A percentile compares a stretch with the other conserved stretches of the same genome.
phyloP scores from a whole-genome alignment of 2,329 filamentous ascomycete genomes.

The Simplicillium sp. region DNA sequence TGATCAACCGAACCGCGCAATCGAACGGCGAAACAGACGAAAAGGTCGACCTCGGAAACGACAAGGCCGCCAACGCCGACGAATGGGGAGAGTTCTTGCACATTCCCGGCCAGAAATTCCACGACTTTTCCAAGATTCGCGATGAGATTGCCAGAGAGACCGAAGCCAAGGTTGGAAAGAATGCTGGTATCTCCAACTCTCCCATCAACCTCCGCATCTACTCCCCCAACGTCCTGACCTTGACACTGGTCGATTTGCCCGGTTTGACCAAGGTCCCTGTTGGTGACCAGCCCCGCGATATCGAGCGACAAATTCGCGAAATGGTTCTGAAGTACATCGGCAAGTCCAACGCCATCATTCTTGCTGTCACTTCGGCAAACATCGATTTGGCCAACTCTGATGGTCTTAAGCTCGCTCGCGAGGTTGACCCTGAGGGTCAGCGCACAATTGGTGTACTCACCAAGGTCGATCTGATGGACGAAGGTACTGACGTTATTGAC shows the following conservation, averaged over 20 bases:
- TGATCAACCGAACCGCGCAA: conserved; percentile 81
- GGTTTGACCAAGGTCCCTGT: conserved; percentile 95
- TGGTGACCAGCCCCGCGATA: conserved; percentile 91
- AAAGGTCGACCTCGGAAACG: conserved; percentile 56
- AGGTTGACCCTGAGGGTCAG: conserved; percentile 96
- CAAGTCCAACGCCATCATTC: conserved; percentile 95
- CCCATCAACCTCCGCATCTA: conserved; percentile 98
- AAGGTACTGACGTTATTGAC: conserved; percentile 95
- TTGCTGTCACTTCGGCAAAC: conserved; percentile 93
- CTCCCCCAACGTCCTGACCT: conserved; percentile 93
- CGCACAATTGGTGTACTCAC: conserved; percentile 96
- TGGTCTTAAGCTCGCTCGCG: conserved; percentile 87
- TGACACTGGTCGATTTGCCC: conserved; percentile 93
- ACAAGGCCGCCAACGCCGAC: conserved; percentile 83
- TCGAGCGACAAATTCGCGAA: conserved; percentile 90
- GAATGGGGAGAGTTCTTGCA: conserved; percentile 99
- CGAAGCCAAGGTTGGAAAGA: conserved; percentile 89
- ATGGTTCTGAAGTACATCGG: conserved; percentile 99
- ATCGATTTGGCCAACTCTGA: conserved; percentile 98
- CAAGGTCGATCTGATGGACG: conserved; percentile 98
- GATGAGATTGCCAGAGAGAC: conserved; percentile 97
- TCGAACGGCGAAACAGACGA: conserved; percentile 64
- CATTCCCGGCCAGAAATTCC: conserved; percentile 93
- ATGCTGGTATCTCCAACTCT: conserved; percentile 90
- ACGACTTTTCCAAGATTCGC: conserved; percentile 96